Conservation (phyloP, 371 early-diverging fungal genomes). For the Actinomortierella wolfii region DNA sequence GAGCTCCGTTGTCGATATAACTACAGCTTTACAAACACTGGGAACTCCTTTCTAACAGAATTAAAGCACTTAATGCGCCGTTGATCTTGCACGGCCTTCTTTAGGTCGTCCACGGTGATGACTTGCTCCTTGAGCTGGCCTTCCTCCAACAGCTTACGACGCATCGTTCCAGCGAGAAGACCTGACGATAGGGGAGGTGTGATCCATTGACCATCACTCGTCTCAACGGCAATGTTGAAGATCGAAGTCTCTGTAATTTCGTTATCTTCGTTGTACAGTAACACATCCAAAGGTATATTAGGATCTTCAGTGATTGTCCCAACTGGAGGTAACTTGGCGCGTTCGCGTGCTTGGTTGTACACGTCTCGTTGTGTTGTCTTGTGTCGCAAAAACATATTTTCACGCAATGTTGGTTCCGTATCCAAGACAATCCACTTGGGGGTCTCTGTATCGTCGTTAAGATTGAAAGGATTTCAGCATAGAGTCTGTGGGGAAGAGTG, state of each 20-base stretch:
- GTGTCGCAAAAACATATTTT: conserved; percentile 55
- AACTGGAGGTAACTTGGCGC: conserved; percentile 11
- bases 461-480: not conserved
- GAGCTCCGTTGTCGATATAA: no score
- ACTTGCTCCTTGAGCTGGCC: conserved; percentile 44
- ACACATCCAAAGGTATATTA: conserved; percentile 56
- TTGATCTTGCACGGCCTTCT: conserved; percentile 38
- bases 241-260: conserved; percentile 66
- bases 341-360: conserved; percentile 55
- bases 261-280: conserved; percentile 53
- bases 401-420: conserved; percentile 33
- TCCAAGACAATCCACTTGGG: conserved; percentile 48
- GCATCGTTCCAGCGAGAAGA: conserved; percentile 57
- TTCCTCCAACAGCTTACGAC: conserved; percentile 46
- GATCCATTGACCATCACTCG: conserved; percentile 48
- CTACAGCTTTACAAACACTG: conserved; percentile 16
- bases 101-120: conserved; percentile 53
- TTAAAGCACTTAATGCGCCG: conserved; percentile 57
- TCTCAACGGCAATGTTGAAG: conserved; percentile 61
- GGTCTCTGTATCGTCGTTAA: conserved; percentile 16
- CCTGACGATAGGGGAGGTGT: conserved; percentile 56
- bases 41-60: conserved; percentile 56
- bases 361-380: conserved; percentile 63
- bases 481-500: conserved; percentile 2
- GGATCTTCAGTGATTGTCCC: not conserved